Conservation (phyloP, 495 filamentous ascomycete genomes). For the Tuber melanosporum region DNA sequence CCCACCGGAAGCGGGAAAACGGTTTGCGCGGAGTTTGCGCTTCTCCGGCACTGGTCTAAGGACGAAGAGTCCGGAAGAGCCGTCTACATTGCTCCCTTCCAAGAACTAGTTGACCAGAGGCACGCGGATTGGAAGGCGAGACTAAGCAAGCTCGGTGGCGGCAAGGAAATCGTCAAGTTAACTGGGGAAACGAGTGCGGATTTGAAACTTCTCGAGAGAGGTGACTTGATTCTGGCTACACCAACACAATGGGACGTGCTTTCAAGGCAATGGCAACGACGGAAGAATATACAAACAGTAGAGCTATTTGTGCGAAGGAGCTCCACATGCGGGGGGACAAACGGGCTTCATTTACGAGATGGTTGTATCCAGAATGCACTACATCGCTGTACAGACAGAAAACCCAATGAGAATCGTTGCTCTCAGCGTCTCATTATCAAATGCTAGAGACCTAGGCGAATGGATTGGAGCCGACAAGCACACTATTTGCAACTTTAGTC, state of each 20-base stretch:
- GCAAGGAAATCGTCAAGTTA: conserved; percentile 89
- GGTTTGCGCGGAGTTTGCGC: conserved; percentile 87
- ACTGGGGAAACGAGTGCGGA: conserved; percentile 90
- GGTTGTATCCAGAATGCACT: conserved; percentile 94
- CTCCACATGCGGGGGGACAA: conserved; percentile 86
- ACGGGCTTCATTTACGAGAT: conserved; percentile 90
- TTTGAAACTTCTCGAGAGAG: conserved; percentile 77
- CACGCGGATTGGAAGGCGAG: conserved; percentile 78
- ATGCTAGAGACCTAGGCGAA: conserved; percentile 88
- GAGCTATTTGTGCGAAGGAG: conserved; percentile 89
- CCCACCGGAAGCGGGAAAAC: conserved; percentile 94
- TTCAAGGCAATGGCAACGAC: conserved; percentile 88
- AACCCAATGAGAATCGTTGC: conserved; percentile 80
- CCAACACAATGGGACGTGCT: conserved; percentile 92
- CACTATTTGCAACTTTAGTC: conserved; percentile 97
- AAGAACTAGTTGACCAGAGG: conserved; percentile 78
- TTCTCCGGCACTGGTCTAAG: conserved; percentile 80
- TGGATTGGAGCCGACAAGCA: conserved; percentile 99
- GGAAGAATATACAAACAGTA: conserved; percentile 88
- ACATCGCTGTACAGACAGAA: conserved; percentile 82
- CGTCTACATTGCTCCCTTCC: conserved; percentile 93
- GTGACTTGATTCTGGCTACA: conserved; percentile 88
- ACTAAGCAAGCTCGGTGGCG: conserved; percentile 63
- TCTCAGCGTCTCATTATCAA: conserved; percentile 85
- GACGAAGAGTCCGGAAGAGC: conserved; percentile 63